Evolutionary conservation across 768 basidiomycete genomes (phyloP), one percentile per base, ranked within the genome.

Genomic region (Podaxis sp.): DNA sequence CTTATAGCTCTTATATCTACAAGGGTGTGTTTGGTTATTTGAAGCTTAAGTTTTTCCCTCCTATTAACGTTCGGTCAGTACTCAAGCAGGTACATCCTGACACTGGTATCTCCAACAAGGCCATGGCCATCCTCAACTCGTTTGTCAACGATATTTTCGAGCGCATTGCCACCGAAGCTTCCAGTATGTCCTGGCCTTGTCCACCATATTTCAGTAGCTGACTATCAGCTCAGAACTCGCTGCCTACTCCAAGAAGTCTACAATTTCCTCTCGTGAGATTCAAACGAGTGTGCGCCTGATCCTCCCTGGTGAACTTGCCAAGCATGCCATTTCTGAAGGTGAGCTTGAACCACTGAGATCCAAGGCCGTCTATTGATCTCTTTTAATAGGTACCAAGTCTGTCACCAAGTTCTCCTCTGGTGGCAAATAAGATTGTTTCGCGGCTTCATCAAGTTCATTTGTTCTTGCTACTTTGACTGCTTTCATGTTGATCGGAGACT

Each of bases 21-120:
- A 93, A 92, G 77, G 92, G 92, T 89, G 59, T n/a, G 71, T 68
- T 42, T 6, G 36, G n/a, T 48, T 1, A 54, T 53, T 40, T 26
- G 6, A 19, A 12, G 9, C 42, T 26, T 57, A 8, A 12, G 24
- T n/a, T 12, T 22, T 30, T 63, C 59, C 12, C 39, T 38, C 24
- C 30, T 19, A 58, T 49, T n/a, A 57, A 26, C 36, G 22, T 17
- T 55, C 19, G 19, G 36, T 67, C 49, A 94, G 95, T 96, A 70
- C 86, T 96, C 65, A 95, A 93, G 79, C 95, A 98, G 81, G 96
- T 98, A 64, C 96, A 98, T 82, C 95, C 96, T 57, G 96, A 98
- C 73, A 99, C 94, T 56, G 96, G 96, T 89, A 98, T 98, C 80
- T 96, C 95, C 60, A 98, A 97, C 88, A 96, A 96, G 84, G 95